Evolutionary conservation across 2,329 filamentous ascomycete species (phyloP).

Genomic region (Penicillium sp.): DNA sequence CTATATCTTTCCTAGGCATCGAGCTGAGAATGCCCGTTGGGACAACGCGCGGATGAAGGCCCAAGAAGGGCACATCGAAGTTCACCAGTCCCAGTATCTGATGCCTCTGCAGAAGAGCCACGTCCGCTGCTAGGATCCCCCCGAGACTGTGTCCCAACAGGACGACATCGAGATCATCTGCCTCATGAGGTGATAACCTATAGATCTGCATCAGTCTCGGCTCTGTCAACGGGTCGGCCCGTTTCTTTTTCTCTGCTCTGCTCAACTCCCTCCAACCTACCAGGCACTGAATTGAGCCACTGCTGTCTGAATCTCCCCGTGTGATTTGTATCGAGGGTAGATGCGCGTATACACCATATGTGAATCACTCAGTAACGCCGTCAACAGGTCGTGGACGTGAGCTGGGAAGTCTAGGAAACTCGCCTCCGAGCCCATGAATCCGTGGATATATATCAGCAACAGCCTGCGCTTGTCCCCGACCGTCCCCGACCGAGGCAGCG

Average conservation of each 20-base stretch:
- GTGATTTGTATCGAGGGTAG: conserved; percentile 49
- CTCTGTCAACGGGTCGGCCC: background rate
- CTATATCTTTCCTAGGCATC: conserved; percentile 53
- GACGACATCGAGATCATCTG: conserved; percentile 74
- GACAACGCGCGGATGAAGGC: conserved; percentile 86
- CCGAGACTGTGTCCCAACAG: conserved; percentile 90
- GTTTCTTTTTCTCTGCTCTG: background rate
- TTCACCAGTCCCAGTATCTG: conserved; percentile 79
- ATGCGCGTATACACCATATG: conserved; percentile 84
- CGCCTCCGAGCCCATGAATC: conserved; percentile 85
- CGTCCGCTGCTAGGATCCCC: conserved; percentile 79
- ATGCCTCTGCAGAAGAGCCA: conserved; percentile 70
- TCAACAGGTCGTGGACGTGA: conserved; percentile 78
- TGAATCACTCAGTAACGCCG: conserved; percentile 67
- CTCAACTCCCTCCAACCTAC: conserved; percentile 42
- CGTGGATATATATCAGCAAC: conserved; percentile 83
- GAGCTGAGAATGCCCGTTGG: conserved; percentile 80
- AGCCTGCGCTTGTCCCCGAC: conserved; percentile 55
- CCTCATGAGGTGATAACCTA: conserved; percentile 76
- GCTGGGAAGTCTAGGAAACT: conserved; percentile 88
- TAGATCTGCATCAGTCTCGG: background rate
- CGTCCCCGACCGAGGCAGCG: conserved; percentile 8
- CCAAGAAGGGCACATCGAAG: conserved; percentile 84
- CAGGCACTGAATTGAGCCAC: conserved; percentile 82
- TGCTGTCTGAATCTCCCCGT: conserved; percentile 62